Conservation (phyloP, 2,329 filamentous ascomycete genomes). For the Diatrype stigma region DNA sequence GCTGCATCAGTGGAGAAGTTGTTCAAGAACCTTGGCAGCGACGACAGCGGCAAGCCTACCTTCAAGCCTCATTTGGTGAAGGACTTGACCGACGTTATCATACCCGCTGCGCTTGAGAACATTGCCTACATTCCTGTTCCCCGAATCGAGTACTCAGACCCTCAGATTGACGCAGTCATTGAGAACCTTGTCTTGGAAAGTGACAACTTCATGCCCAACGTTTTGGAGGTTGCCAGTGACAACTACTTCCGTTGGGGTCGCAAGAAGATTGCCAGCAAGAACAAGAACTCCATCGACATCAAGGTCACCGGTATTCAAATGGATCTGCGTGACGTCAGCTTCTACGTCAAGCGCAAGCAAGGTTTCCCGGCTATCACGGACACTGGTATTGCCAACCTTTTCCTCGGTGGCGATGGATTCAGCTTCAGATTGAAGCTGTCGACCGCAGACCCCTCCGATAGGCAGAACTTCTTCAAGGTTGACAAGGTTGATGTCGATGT, state of each 20-base stretch:
- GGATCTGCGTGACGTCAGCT: constrained; percentile 86
- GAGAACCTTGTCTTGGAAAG: constrained; percentile 95
- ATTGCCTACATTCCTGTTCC: constrained; percentile 89
- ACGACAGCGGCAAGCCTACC: constrained; percentile 73
- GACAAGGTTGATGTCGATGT: constrained; percentile 83
- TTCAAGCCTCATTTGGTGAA: constrained; percentile 94
- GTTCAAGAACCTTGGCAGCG: constrained; percentile 82
- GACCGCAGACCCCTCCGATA: constrained; percentile 70
- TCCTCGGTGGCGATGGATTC: constrained; percentile 81
- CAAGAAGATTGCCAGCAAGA: constrained; percentile 77
- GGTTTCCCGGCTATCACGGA: constrained; percentile 88
- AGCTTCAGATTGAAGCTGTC: constrained; percentile 89
- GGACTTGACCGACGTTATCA: constrained; percentile 80
- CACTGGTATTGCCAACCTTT: constrained; percentile 81
- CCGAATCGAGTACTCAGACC: constrained; percentile 87
- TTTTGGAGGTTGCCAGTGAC: constrained; percentile 82
- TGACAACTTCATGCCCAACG: constrained; percentile 94
- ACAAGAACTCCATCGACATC: constrained; percentile 76
- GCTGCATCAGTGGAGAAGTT: constrained; percentile 72
- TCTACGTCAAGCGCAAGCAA: constrained; percentile 91
- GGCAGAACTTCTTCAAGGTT: constrained; percentile 87
- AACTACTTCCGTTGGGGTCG: constrained; percentile 95
- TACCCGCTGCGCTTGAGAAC: constrained; percentile 78
- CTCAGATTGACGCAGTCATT: constrained; percentile 78
- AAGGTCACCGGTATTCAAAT: constrained; percentile 88